Percentiles rank a stretch among this genome's conserved stretches.
Evolutionary conservation across 441 rosid genomes (phyloP).

Genomic region (Bruguiera hainesii): DNA sequence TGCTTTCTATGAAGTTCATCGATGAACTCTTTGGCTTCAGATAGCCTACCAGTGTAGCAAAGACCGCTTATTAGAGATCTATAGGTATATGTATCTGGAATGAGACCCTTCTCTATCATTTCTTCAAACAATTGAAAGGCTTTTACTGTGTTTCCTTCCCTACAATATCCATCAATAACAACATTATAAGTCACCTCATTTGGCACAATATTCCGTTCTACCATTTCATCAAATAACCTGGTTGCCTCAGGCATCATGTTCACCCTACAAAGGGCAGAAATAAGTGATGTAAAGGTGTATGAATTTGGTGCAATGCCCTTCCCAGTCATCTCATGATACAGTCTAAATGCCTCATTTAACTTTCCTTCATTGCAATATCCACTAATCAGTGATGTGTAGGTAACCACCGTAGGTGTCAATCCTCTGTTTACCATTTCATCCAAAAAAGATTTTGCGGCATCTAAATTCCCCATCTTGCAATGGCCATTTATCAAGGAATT

Average conservation of each 20-base stretch:
- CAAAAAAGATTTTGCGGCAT: constrained; percentile 48
- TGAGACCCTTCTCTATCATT: constrained; percentile 67
- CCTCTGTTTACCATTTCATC: constrained; percentile 53
- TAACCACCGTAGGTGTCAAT: constrained; percentile 62
- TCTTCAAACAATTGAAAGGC: constrained; percentile 65
- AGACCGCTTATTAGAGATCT: constrained; percentile 77
- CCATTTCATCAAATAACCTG: constrained; percentile 61
- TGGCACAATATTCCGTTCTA: constrained; percentile 46
- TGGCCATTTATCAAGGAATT: constrained; percentile 75
- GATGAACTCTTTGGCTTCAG: constrained; percentile 69
- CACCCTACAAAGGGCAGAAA: constrained; percentile 61
- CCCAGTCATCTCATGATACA: constrained; percentile 76
- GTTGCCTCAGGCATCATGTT: constrained; percentile 55
- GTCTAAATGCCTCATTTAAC: constrained; percentile 52
- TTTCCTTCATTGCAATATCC: constrained; percentile 69
- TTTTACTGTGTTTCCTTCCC: constrained; percentile 46
- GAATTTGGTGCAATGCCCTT: constrained; percentile 64
- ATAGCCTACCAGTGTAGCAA: constrained; percentile 56
- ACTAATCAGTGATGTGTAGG: constrained; percentile 67
- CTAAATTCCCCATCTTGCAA: constrained; percentile 65
- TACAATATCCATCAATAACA: constrained; percentile 71
- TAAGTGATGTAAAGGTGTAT: constrained; percentile 65
- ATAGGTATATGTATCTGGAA: constrained; percentile 78
- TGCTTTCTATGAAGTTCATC: constrained; percentile 58
- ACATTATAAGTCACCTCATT: constrained; percentile 81